phyloP scores from a whole-genome alignment of 495 filamentous ascomycete genomes.

The Penicillium mononematosum region DNA sequence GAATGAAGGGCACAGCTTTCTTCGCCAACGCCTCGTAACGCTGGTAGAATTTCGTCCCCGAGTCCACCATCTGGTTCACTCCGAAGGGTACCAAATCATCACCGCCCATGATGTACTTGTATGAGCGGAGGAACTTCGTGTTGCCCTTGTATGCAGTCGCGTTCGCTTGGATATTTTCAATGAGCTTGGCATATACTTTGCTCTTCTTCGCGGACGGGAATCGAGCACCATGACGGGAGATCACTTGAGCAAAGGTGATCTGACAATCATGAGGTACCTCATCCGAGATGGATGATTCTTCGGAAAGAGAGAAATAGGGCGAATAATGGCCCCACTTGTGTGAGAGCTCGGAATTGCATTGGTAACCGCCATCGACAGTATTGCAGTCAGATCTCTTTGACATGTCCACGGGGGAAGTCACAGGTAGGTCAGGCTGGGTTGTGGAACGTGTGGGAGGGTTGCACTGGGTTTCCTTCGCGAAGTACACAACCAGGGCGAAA shows the following conservation, averaged over 20 bases:
- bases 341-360: constrained; percentile 57
- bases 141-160: constrained; percentile 55
- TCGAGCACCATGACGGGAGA: constrained; percentile 82
- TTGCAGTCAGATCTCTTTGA: constrained; percentile 46
- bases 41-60: constrained; percentile 69
- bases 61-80: constrained; percentile 68
- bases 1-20: constrained; percentile 62
- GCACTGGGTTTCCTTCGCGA: background rate
- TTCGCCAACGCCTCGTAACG: constrained; percentile 62
- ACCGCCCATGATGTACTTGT: constrained; percentile 69
- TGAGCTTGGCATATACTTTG: constrained; percentile 50
- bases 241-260: constrained; percentile 72
- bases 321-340: constrained; percentile 87
- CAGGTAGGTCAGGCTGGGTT: background rate
- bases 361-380: constrained; percentile 59
- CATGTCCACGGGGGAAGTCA: background rate
- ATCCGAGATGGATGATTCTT: constrained; percentile 56
- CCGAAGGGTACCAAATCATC: constrained; percentile 75
- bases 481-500: constrained; percentile 4
- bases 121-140: constrained; percentile 64
- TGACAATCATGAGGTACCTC: constrained; percentile 61
- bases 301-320: constrained; percentile 66
- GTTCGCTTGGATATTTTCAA: constrained; percentile 59
- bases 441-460: background rate
- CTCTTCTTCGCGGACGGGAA: constrained; percentile 69